Base-by-base conservation (phyloP, 2,329 filamentous ascomycete species). In the Aspergillus carbonarius region DNA sequence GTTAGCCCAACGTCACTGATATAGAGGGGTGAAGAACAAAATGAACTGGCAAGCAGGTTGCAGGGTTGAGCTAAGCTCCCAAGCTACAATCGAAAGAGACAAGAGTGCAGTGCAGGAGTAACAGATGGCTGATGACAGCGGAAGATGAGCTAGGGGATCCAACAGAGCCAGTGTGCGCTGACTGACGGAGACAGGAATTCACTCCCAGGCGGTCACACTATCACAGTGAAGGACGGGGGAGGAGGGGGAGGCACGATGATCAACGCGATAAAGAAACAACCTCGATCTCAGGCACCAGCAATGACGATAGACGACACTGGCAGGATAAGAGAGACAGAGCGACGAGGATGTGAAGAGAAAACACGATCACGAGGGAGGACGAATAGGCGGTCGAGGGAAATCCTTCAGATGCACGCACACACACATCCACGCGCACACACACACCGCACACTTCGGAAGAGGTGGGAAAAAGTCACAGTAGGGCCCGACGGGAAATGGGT, bases 381-480 rank as follows among this genome's bases (percentile, higher is more conserved):
- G 30, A 55, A 52, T 27, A 59, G 42, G 57, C 59, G 54, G 54
- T 53, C 39, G 52, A 44, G 54, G 58, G 46, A 39, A 54, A 61
- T 32, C 50, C 49, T 40, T 35, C 13, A 57, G 44, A 57, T 56
- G 61, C 59, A 70, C 65, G 64, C 65, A 66, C 63, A 59, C 59
- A 60, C 65, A 68, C 66, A 66, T 65, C 65, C 63, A 63, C 60
- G 60, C 64, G 55, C 62, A 65, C 63, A 61, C 58, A 59, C 62
- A 58, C 54, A 68, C 70, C 68, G 66, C 70, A 74, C 70, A 74
- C 68, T 68, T 62, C 34, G 57, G 52, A 5, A 54, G 40, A 47
- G 20, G 58, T 59, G 58, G 55, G 56, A 60, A 59, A 61, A 54
- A 57, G 44, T 60, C 54, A 56, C 49, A 39, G 35, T 42, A 54